Conservation (phyloP, 371 early-diverging fungal species). For the Mucor mucedo region DNA sequence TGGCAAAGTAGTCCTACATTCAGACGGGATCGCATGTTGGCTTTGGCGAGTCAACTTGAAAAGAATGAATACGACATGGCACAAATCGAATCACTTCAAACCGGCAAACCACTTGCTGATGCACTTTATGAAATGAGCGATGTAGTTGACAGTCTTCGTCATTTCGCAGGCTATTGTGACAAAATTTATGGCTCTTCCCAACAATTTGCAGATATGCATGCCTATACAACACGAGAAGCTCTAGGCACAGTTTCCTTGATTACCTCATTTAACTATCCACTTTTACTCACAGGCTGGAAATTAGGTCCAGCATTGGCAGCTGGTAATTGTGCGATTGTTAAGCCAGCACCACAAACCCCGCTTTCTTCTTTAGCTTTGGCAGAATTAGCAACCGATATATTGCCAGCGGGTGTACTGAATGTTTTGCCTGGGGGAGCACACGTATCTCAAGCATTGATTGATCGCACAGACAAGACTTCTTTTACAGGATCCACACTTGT, state of each 20-base stretch:
- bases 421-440: conserved; percentile 58
- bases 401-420: conserved; percentile 68
- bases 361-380: conserved; percentile 45
- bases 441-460: conserved; percentile 29
- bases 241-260: conserved; percentile 78
- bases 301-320: conserved; percentile 82
- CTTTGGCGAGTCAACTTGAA: conserved; percentile 67
- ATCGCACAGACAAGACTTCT: conserved; percentile 37
- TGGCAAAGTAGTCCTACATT: conserved; percentile 21
- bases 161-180: conserved; percentile 82
- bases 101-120: conserved; percentile 77
- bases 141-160: conserved; percentile 69
- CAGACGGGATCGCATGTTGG: conserved; percentile 70
- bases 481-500: conserved; percentile 72
- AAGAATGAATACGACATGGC: conserved; percentile 64
- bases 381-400: conserved; percentile 30
- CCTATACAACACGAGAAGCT: conserved; percentile 74
- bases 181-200: conserved; percentile 55
- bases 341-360: conserved; percentile 56
- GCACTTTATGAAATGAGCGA: conserved; percentile 60
- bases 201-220: conserved; percentile 26
- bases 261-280: conserved; percentile 84
- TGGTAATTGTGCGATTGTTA: conserved; percentile 46
- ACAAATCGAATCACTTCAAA: conserved; percentile 77
- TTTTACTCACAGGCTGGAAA: conserved; percentile 79